Base-by-base conservation (phyloP, 441 rosid species). In the Jatropha podagrica region DNA sequence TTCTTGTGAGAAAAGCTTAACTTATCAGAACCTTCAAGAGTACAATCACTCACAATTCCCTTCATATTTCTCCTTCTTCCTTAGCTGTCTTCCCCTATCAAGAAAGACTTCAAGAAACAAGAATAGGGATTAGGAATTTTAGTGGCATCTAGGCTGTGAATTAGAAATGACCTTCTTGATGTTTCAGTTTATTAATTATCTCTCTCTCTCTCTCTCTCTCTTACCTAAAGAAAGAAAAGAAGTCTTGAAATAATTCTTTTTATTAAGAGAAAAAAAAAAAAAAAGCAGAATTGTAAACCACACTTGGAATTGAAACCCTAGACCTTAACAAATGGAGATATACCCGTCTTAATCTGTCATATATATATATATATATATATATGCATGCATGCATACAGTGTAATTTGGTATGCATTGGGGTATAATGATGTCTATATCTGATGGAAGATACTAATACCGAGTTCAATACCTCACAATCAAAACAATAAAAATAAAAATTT, bases 21-120 rank as follows among this genome's bases (percentile, higher is more conserved):
- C 83, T 79, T 79, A 67, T 32, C 32, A 32, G 86, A 84, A 79
- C 76, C 79, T 79, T 81, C 85, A 77, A 75, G 69, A 69, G 32
- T 32, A 32, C 64, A 68, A 46, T 68, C 61, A 68, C n/a, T 44
- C 37, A 3, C 55, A 48, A 48, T 48, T 51, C 56, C 68, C 17
- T 72, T 68, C 84, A 77, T 75, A 17, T 20, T 56, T 46, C 8
- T 9, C 11, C 7, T 48, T 48, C 38, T 11, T 70, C 59, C 49
- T 74, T 58, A 67, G 76, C 72, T 79, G 72, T 66, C 59, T 72
- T 71, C 73, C 69, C 40, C n/a, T 65, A 23, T 59, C 51, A 56
- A 68, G 48, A 13, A 14, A 46, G 62, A 37, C 52, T 68, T 68
- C 56, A 76, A 65, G 69, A 63, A 77, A 61, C 58, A 77, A 79